Evolutionary conservation across 192 early-diverging fungal genomes (phyloP), one percentile per base, ranked within the genome.

Genomic region (Coemansia interrupta): DNA sequence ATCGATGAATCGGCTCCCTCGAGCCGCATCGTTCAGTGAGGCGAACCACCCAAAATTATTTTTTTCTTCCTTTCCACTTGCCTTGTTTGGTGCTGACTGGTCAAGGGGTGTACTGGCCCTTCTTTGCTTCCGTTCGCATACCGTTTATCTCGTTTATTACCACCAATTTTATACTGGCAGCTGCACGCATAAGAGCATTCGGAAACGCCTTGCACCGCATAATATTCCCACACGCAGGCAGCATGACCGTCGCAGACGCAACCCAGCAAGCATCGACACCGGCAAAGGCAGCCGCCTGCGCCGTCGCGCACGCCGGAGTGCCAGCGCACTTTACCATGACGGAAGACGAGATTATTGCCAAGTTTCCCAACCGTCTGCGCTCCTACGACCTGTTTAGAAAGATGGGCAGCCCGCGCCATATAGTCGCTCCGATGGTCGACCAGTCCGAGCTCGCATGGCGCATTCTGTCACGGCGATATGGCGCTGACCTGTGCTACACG

Each of bases 351-450:
- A 64, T 74, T 51, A 57, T 29, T 18, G 64, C 67, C 48, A 80
- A 80, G 56, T 74, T 73, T 46, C 70, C 73, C 26, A 38, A 56
- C 43, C 92, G 93, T 49, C 76, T 88, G 23, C 58, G 73, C 42
- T 91, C 90, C 6, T 97, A 83, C 68, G 92, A 93, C 14, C 88
- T 95, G 63, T 95, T 81, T 72, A 64, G 64, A 43, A 74, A 84
- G 44, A 80, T 97, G 19, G 73, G 82, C 29, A 86, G 83, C 32
- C 92, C 94, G 13, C 83, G 85, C 56, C 75, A 85, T 65, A 80
- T 98, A 29, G 87, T 96, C 2, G 95, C 91, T 0, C 95, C 95
- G 2, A 98, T 98, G 96, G 96, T 98, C 10, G 95, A 96, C 64
- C 92, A 96, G 70, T 93, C 91, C 0, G 96, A 99, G 56, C 82